A percentile compares a stretch with the other conserved stretches of the same genome.
Conservation (phyloP, 192 early-diverging fungal genomes). For the Coemansia guatemalensis region DNA sequence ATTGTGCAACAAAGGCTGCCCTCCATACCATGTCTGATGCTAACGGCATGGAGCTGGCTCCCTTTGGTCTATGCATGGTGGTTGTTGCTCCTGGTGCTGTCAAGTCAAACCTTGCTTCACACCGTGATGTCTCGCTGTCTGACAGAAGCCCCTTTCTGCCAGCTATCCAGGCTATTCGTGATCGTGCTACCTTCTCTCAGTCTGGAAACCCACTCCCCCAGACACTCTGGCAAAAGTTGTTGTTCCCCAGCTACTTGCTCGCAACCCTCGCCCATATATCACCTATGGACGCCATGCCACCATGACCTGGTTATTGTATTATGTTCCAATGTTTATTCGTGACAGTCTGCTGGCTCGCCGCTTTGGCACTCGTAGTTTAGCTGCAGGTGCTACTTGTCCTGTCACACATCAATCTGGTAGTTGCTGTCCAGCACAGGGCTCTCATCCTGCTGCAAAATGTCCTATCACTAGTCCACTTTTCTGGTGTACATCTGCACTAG, state of each 20-base stretch:
- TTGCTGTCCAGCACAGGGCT: no score
- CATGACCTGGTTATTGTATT: constrained; percentile 46
- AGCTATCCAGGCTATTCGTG: constrained; percentile 46
- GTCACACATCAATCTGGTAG: no score
- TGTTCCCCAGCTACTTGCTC: constrained; percentile 47
- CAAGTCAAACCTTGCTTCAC: constrained; percentile 61
- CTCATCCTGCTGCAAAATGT: no score
- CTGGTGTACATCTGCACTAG: no score
- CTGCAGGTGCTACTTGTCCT: no score
- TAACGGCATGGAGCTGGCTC: constrained; percentile 62
- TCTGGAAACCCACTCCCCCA: constrained; percentile 52
- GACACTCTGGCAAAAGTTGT: constrained; percentile 58
- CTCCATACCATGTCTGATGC: constrained; percentile 63
- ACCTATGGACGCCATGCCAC: constrained; percentile 56
- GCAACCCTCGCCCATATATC: constrained; percentile 53
- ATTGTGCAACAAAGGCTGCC: constrained; percentile 64
- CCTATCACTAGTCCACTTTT: no score
- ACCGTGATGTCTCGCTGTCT: constrained; percentile 40
- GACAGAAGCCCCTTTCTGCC: constrained; percentile 47
- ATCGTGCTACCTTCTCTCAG: constrained; percentile 57
- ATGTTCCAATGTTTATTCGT: constrained; percentile 52
- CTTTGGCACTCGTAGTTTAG: constrained; percentile 44
- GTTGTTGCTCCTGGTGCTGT: constrained; percentile 65
- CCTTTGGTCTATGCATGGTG: constrained; percentile 60
- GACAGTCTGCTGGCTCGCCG: constrained; percentile 46